Percentiles rank a stretch among this genome's conserved stretches.
Evolutionary conservation across 1,284 basidiomycete genomes (phyloP).

Genomic region (Volvariella surrecta): DNA sequence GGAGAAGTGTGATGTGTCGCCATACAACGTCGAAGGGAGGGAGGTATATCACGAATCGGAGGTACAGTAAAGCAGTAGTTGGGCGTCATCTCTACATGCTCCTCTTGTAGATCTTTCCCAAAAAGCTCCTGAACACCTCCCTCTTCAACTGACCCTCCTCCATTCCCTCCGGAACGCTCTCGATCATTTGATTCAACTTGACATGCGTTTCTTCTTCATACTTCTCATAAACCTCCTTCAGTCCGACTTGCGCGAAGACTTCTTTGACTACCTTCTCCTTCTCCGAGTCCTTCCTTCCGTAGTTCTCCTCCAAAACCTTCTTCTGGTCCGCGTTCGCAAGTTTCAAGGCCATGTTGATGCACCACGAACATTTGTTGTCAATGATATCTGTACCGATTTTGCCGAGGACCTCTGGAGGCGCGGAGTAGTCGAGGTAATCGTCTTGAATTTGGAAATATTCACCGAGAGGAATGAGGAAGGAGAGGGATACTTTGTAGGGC

Average conservation of each 20-base stretch:
- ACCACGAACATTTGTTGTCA: conserved; percentile 99
- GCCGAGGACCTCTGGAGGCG: conserved; percentile 86
- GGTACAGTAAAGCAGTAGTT: too few relatives aligned
- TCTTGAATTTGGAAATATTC: conserved; percentile 99
- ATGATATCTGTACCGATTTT: conserved; percentile 98
- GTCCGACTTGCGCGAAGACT: too few relatives aligned
- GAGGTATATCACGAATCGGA: too few relatives aligned
- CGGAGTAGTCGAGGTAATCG: conserved; percentile 94
- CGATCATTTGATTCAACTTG: conserved; percentile 60
- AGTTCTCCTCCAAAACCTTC: conserved; percentile 66
- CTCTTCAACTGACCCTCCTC: conserved; percentile 54
- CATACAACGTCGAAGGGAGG: too few relatives aligned
- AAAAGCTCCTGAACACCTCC: conserved; percentile 79
- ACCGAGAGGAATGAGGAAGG: conserved; percentile 88
- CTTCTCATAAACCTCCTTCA: conserved; percentile 75
- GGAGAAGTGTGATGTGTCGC: too few relatives aligned
- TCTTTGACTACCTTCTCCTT: conserved; percentile 31
- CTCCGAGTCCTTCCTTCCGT: conserved; percentile 72
- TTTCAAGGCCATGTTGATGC: conserved; percentile 83
- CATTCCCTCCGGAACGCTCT: conserved; percentile 52
- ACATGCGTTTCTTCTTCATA: conserved; percentile 79
- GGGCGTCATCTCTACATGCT: too few relatives aligned
- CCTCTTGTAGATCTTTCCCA: conserved; percentile 87
- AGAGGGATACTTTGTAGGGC: conserved; percentile 74
- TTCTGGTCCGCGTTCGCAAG: conserved; percentile 49